These are phyloP conservation scores for Syzygium jambos DNA, from an alignment of 345 rosid species.

Conservation along the genomic window DNA sequence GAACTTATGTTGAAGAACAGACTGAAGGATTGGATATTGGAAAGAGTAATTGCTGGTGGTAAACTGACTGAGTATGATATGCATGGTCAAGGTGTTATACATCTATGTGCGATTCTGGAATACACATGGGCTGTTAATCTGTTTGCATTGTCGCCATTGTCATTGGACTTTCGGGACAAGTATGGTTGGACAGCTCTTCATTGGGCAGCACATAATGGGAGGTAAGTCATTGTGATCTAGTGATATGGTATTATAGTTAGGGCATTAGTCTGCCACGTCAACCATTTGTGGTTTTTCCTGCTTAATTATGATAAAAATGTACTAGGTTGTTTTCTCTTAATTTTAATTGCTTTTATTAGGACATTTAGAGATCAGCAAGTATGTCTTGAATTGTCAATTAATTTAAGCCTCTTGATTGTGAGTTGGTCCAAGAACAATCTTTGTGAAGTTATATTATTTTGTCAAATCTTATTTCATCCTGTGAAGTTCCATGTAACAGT, in stretches of 20 bases:
- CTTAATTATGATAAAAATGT: not conserved
- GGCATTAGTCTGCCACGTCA: not conserved
- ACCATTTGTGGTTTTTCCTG: not conserved
- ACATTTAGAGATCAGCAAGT: not conserved
- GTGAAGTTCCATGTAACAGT: conserved; percentile 32
- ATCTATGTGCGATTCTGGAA: conserved; percentile 82
- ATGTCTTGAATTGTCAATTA: not conserved
- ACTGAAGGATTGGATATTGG: conserved; percentile 83
- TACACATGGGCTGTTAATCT: conserved; percentile 79
- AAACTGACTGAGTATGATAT: conserved; percentile 51
- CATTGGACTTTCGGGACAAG: conserved; percentile 81
- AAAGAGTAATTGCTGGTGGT: conserved; percentile 60
- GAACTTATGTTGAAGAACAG: conserved; percentile 68
- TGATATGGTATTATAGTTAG: not conserved
- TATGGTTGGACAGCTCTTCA: conserved; percentile 98
- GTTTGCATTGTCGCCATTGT: conserved; percentile 66
- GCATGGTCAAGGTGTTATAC: conserved; percentile 83
- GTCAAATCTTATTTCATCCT: not conserved
- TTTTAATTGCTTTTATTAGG: not conserved
- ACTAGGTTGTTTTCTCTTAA: not conserved
- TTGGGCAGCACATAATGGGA: conserved; percentile 92
- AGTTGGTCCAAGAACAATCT: not conserved
- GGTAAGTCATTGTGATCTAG: conserved; percentile 24
- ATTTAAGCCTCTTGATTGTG: not conserved
- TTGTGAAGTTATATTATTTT: not conserved